A percentile compares a stretch with the other conserved stretches of the same genome.
phyloP scores from a whole-genome alignment of 164 flowering plant species.

The Magnolia changhungtana region DNA sequence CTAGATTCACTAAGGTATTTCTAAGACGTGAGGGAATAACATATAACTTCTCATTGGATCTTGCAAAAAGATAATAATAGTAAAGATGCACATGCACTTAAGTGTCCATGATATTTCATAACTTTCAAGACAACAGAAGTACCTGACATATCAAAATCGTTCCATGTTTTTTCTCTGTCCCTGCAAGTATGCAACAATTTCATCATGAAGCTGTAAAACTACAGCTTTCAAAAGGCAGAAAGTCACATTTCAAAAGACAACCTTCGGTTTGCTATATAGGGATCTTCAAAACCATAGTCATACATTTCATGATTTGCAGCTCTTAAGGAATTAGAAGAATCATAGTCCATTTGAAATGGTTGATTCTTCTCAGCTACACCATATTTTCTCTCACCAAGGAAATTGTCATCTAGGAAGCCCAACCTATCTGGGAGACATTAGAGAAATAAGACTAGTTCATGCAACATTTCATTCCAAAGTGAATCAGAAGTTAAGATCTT shows the following conservation, averaged over 20 bases:
- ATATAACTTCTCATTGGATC: too few species aligned
- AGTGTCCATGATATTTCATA: background rate
- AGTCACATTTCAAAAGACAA: constrained; percentile 14
- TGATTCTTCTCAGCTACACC: constrained; percentile 24
- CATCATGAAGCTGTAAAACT: constrained; percentile 3
- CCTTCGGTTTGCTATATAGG: constrained; percentile 28
- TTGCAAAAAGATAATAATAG: background rate
- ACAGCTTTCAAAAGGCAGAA: constrained; percentile 2
- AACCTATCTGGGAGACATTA: constrained; percentile 21
- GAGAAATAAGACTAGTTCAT: constrained; percentile 5
- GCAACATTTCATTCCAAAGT: background rate
- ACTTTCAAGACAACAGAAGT: background rate
- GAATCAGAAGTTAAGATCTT: background rate
- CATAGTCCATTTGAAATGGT: constrained; percentile 21
- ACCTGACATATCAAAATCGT: constrained; percentile 31
- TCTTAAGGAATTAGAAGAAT: constrained; percentile 20
- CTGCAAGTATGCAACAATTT: constrained; percentile 24
- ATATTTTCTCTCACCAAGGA: constrained; percentile 24
- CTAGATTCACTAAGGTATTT: background rate
- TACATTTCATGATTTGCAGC: constrained; percentile 13
- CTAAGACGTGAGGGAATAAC: background rate
- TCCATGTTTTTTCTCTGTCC: constrained; percentile 11
- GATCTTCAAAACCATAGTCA: constrained; percentile 27
- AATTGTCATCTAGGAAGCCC: constrained; percentile 25
- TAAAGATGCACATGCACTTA: background rate